Base-by-base conservation (phyloP, 2,329 filamentous ascomycete genomes). In the Ascochyta pisi region DNA sequence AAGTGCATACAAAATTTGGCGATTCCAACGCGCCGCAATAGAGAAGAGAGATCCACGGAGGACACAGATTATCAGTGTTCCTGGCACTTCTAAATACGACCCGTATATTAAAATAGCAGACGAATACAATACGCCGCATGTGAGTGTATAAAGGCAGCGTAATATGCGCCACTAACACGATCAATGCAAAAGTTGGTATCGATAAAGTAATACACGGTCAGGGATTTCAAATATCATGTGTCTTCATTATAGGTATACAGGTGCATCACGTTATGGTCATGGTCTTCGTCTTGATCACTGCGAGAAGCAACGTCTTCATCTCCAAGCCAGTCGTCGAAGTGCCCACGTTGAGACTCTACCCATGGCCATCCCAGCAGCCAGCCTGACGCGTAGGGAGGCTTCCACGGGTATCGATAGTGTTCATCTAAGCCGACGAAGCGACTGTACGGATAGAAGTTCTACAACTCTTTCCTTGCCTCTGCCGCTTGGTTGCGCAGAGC, bases 401-500 rank as follows among this genome's bases (percentile, higher is more conserved):
- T 73, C 71, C 70, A 74, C 7, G 71, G 70, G 45, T 74, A 75
- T 58, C 64, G 50, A 57, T 65, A 74, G 15, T 38, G 45, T 13
- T 52, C 55, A 29, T 41, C 24, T 8, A 50, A 31, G 8, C 27
- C 40, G 35, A 35, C 19, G 22, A 50, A 45, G 33, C 34, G 50
- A 34, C 38, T 45, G 26, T 41, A 50, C n/a, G 19, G 33, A n/a
- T 44, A 38, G 41, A 45, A 37, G 12, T 61, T 63, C 69, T 67
- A 73, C 71, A 71, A 71, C 67, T 73, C 71, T 29, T 70, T 73
- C 61, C 67, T 71, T 12, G 70, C 71, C 16, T 67, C 62, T 37
- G 74, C 71, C 12, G 71, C 73, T 54, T 76, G 73, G 29, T 74
- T 62, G 35, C 73, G 71, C 16, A 77, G 65, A 35, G 68, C 71